Base-by-base conservation (phyloP, 306 rosid species). In the Betula pendula region DNA sequence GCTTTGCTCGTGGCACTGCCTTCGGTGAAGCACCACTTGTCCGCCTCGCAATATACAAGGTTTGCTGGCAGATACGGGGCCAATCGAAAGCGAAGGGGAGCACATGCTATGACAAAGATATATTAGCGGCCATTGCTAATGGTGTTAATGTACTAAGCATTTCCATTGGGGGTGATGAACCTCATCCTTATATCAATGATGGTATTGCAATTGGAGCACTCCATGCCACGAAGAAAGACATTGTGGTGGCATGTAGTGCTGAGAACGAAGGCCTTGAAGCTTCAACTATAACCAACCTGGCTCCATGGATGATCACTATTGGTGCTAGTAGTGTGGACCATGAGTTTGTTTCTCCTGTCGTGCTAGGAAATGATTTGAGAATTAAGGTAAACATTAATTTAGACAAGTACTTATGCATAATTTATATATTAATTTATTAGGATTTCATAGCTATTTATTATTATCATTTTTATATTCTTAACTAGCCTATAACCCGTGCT, bases 261-360 rank as follows among this genome's bases (percentile, higher is more conserved):
- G 97, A 97, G 0, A 95, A 95, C 67, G 12, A 47, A 0, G 99
- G 99, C 22, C 99, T 97, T 52, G 8, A 11, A 1, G 89, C 97
- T 27, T 68, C 77, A 0, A 86, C 87, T 48, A 70, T 95, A 72
- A 82, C 96, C 0, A 95, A 90, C 49, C 67, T 87, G 25, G 93
- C 99, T 0, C 99, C 99, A 0, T 95, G 99, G 99, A 70, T 95
- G 27, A 79, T 95, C 80, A 95, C 99, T 2, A 96, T 95, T 29
- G 97, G 81, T 58, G 97, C 99, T 13, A 90, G 93, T 33, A 90
- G 91, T 8, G 58, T 95, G 20, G 99, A 95, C 35, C 87, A 97
- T 10, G 67, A 91, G 44, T 95, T 95, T 81, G 9, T 70, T 45
- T 78, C 92, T 52, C 88, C 97, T 1, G 69, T 87, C 77, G 51